Base-by-base conservation (phyloP, 78 protist species). In the Isochrysis galbana region DNA sequence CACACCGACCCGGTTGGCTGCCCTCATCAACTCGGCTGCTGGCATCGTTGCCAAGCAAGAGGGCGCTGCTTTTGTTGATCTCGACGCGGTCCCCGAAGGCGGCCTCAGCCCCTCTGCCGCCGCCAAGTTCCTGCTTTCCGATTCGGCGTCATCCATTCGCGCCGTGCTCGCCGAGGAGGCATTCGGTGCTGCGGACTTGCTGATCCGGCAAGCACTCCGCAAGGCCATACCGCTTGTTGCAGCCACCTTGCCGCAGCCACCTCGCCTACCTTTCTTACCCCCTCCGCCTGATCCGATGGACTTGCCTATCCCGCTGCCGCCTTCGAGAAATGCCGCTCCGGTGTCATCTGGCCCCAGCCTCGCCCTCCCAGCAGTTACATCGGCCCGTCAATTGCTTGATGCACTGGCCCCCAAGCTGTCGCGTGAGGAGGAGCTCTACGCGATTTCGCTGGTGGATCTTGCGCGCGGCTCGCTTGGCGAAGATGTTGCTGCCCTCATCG, bases 371-470 rank as follows among this genome's bases (percentile, higher is more conserved):
- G 10, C 29, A 36, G 36, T 91, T n/a, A 45, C 23, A 19, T 3
- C 47, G 19, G 48, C 89, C 36, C 45, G 25, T 23, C 80, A 61
- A 29, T 34, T 93, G 47, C 67, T 93, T 25, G 91, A 93, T 11
- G 69, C 89, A 3, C 38, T 51, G 23, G 91, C 94, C 42, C 94
- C 94, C n/a, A 70, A 70, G 44, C 89, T 93, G 32, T 17, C 89
- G 21, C 91, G 69, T 0, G 92, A 88, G 42, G 94, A 93, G 92
- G 94, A 93, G 78, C 46, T 93, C 4, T 93, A 93, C 70, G 91
- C 91, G 25, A 25, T 93, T 32, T 93, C 94, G 34, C 69, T 93
- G n/a, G 91, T 46, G 0, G 94, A 93, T 78, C 89, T 93, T 4
- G 80, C 84, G 22, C 5, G 45, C 47, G 2, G n/a, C 38, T 7